Evolutionary conservation across 2,329 filamentous ascomycete genomes (phyloP).

Genomic region (Xylariaceae sp.): DNA sequence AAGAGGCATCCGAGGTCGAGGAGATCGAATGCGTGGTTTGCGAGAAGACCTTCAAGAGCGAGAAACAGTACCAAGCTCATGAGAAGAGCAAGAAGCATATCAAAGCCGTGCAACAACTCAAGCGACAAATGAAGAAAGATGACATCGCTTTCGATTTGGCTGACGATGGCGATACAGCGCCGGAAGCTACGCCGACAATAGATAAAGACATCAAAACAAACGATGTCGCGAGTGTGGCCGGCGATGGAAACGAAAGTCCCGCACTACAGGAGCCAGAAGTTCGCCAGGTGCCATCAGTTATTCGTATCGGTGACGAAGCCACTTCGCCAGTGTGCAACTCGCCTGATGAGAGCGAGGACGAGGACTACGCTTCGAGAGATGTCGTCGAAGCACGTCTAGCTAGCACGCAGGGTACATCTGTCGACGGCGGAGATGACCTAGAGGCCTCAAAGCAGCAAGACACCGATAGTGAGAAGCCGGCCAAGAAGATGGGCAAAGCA

Average conservation of each 20-base stretch:
- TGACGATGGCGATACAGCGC: constrained; percentile 9
- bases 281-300: constrained; percentile 6
- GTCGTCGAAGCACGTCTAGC: constrained; percentile 42
- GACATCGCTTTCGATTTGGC: constrained; percentile 59
- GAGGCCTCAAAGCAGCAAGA: constrained; percentile 15
- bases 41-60: constrained; percentile 79
- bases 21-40: constrained; percentile 75
- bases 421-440: constrained; percentile 5
- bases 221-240: neutral
- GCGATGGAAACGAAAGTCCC: constrained; percentile 4
- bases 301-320: constrained; percentile 4
- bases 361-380: constrained; percentile 49
- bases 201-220: constrained; percentile 6
- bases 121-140: constrained; percentile 79
- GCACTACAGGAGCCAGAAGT: constrained; percentile 2
- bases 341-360: constrained; percentile 26
- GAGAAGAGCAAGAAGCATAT: constrained; percentile 96
- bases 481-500: constrained; percentile 49
- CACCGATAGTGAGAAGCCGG: constrained; percentile 19
- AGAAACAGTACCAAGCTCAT: constrained; percentile 86
- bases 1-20: constrained; percentile 55
- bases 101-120: constrained; percentile 79
- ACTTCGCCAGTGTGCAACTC: constrained; percentile 9
- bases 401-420: constrained; percentile 9
- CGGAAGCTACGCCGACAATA: constrained; percentile 3